Percentiles rank a stretch among this genome's conserved stretches.
phyloP scores from a whole-genome alignment of 768 basidiomycete species.

The Lentinula sp. region DNA sequence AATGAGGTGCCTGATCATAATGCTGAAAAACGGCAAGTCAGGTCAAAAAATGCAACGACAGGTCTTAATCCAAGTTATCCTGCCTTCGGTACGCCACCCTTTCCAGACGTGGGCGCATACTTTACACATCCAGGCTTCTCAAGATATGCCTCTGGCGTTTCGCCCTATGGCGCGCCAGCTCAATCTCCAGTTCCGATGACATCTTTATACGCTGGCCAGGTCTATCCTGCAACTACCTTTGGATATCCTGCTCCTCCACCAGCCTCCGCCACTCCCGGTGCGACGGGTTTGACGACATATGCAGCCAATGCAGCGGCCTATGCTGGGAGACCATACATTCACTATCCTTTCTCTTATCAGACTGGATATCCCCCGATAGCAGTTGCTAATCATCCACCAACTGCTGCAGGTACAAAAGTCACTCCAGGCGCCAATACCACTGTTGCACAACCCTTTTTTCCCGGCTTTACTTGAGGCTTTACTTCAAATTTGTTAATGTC shows the following conservation, averaged over 20 bases:
- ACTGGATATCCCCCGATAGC: not conserved
- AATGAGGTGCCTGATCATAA: not conserved
- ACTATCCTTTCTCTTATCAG: not conserved
- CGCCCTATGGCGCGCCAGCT: slow-evolving; percentile 3
- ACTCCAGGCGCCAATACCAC: not conserved
- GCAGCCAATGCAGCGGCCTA: not conserved
- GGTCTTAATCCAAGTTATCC: not conserved
- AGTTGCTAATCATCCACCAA: not conserved
- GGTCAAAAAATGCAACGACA: not conserved
- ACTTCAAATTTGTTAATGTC: too few species aligned
- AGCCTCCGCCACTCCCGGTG: not conserved
- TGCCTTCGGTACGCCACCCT: not conserved
- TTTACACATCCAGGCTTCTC: slow-evolving; percentile 1
- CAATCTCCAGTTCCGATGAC: not conserved
- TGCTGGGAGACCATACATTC: not conserved
- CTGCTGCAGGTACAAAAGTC: not conserved
- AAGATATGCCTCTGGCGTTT: slow-evolving; percentile 4
- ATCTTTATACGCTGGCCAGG: not conserved
- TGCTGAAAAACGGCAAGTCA: not conserved
- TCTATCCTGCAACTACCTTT: not conserved
- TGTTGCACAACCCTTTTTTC: not conserved
- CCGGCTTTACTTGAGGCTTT: not conserved
- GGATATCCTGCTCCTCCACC: not conserved
- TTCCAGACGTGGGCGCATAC: not conserved
- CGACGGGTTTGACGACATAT: not conserved